Evolutionary conservation across 352 stramenopile genomes (phyloP).

Genomic region (Phytopythium delawarense): DNA sequence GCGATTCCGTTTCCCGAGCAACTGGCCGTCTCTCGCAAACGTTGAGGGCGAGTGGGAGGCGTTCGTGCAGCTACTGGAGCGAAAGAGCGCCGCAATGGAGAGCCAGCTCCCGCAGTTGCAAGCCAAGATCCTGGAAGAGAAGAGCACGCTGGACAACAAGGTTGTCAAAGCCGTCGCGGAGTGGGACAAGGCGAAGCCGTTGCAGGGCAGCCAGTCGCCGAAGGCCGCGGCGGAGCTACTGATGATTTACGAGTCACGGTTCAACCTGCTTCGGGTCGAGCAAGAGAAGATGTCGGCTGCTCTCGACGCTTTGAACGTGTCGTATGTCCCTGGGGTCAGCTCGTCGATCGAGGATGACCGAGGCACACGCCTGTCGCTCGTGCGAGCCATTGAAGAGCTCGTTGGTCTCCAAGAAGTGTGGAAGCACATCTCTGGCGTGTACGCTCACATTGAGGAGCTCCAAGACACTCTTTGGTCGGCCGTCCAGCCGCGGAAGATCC

Average conservation of each 20-base stretch:
- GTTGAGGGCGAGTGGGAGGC: slow-evolving; percentile 96
- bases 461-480: slow-evolving; percentile 94
- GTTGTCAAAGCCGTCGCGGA: slow-evolving; percentile 70
- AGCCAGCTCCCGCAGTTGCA: slow-evolving; percentile 96
- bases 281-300: slow-evolving; percentile 94
- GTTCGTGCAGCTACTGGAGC: slow-evolving; percentile 87
- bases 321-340: slow-evolving; percentile 38
- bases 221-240: slow-evolving; percentile 77
- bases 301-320: slow-evolving; percentile 94
- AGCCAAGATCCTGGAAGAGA: slow-evolving; percentile 96
- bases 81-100: slow-evolving; percentile 93
- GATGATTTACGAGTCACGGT: slow-evolving; percentile 81
- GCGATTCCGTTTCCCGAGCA: slow-evolving; percentile 91
- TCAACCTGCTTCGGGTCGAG: slow-evolving; percentile 86
- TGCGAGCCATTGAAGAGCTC: slow-evolving; percentile 89
- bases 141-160: slow-evolving; percentile 86
- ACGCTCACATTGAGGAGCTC: slow-evolving; percentile 84
- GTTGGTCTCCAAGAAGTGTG: slow-evolving; percentile 98
- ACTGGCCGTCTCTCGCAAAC: slow-evolving; percentile 97
- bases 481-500: slow-evolving; percentile 93
- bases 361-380: slow-evolving; percentile 64
- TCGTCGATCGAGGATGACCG: slow-evolving; percentile 71
- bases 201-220: slow-evolving; percentile 66
- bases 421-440: slow-evolving; percentile 91
- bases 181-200: slow-evolving; percentile 78